Percentiles rank a stretch among this genome's conserved stretches.
phyloP scores from a whole-genome alignment of 2,329 filamentous ascomycete species.

The Pseudogymnoascus sp. region DNA sequence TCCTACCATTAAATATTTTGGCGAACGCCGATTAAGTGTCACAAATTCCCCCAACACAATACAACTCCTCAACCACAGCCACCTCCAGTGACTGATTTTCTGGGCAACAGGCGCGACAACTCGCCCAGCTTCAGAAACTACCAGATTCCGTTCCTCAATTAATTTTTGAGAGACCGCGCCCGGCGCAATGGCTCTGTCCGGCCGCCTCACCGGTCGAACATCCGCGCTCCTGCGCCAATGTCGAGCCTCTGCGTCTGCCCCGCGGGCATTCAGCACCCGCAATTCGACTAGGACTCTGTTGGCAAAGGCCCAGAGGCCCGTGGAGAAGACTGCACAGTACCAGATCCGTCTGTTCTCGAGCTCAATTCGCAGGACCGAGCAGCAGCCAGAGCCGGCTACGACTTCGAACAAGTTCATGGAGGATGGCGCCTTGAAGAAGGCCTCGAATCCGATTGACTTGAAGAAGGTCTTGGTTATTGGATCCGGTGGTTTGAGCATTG shows the following conservation, averaged over 20 bases:
- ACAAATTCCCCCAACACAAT: conserved; percentile 10
- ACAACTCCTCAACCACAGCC: conserved; percentile 12
- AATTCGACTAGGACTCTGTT: conserved; percentile 20
- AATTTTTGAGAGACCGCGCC: conserved; percentile 14
- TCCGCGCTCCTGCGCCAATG: conserved; percentile 27
- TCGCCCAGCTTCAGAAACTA: conserved; percentile 7
- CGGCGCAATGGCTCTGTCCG: conserved; percentile 28
- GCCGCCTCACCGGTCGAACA: conserved; percentile 25
- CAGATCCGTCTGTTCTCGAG: conserved; percentile 26
- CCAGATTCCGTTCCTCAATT: not conserved
- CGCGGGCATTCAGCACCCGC: conserved; percentile 26
- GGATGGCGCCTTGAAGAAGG: conserved; percentile 75
- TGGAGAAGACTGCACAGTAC: conserved; percentile 22
- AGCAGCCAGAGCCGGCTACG: conserved; percentile 68
- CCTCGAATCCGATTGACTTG: conserved; percentile 72
- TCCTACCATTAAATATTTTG: conserved; percentile 6
- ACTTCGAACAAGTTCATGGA: conserved; percentile 68
- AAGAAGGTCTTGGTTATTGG: conserved; percentile 98
- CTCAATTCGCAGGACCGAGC: conserved; percentile 25
- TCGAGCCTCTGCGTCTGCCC: conserved; percentile 19
- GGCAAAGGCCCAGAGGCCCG: conserved; percentile 18
- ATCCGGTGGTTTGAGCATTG: conserved; percentile 90
- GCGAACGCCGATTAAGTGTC: not conserved
- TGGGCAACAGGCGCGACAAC: conserved; percentile 10
- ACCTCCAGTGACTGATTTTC: conserved; percentile 3